Evolutionary conservation across 768 basidiomycete genomes (phyloP), one percentile per base, ranked within the genome.

Genomic region (Amyloporia xantha): DNA sequence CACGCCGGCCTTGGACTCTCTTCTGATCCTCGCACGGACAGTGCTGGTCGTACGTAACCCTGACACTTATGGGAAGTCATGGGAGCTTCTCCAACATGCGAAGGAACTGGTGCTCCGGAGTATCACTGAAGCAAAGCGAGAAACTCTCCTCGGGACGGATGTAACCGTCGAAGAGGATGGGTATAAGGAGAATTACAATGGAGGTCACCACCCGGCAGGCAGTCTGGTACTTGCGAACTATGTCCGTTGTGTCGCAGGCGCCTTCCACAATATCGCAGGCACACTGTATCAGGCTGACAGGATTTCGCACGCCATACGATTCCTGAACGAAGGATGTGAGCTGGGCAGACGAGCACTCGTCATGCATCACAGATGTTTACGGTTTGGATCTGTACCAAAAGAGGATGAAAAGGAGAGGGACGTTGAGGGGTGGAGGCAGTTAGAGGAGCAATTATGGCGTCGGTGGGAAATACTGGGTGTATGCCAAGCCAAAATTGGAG

Each of bases 391-490:
- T 41, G 26, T 33, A 26, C 44, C 30, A 19, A 43, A 39, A 13
- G 25, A 13, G 13, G 43, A 25, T 3, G 40, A 20, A 2, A 52
- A 27, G 47, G 49, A 53, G 24, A 63, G 60, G 21, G 62, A 59
- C 10, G 59, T 27, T 9, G 78, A 70, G 25, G 62, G 62, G 0
- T 86, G 84, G 82, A 68, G 48, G 38, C 75, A 78, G 53, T 68
- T 89, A 1, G 75, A 79, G 49, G 79, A 82, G 26, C 81, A 85
- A 52, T 56, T 92, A 23, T 77, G 75, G 54, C 73, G 82, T 19
- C 69, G 91, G 40, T 94, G 84, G 77, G 91, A 96, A 66, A 63
- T 95, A 25, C 68, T 94, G 21, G 91, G 78, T 0, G 79, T 85
- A 3, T 91, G 89, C 61, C 82, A 80, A 59, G 74, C 77, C 24